phyloP scores from a whole-genome alignment of 1,284 basidiomycete genomes.

The Moesziomyces globuligerus region DNA sequence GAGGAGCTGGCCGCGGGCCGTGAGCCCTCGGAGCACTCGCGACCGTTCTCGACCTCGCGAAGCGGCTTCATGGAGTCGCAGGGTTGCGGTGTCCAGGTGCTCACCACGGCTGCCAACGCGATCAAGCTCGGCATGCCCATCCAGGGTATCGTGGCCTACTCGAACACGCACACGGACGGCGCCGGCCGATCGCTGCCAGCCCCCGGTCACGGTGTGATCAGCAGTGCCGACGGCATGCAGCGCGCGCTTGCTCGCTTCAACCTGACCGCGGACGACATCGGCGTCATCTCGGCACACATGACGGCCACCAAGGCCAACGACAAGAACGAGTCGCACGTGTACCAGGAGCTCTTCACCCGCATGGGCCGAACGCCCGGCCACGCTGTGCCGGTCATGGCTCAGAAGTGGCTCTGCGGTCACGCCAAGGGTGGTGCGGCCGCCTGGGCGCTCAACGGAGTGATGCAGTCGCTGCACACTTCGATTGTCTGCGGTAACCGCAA shows the following conservation, averaged over 20 bases:
- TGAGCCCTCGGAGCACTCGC: constrained; percentile 96
- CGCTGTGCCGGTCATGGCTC: constrained; percentile 94
- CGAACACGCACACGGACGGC: constrained; percentile 92
- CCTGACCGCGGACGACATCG: constrained; percentile 87
- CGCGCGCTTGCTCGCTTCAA: constrained; percentile 97
- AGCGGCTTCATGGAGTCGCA: constrained; percentile 81
- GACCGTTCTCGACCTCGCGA: constrained; percentile 94
- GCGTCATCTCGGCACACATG: constrained; percentile 84
- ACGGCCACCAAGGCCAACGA: constrained; percentile 98
- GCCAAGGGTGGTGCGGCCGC: constrained; percentile 75
- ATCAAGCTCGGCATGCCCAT: constrained; percentile 92
- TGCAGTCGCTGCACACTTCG: constrained; percentile 86
- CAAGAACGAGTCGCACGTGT: constrained; percentile 96
- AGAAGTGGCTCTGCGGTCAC: constrained; percentile 78
- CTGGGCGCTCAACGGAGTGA: constrained; percentile 94
- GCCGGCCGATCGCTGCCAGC: constrained; percentile 88
- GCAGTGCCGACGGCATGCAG: constrained; percentile 76
- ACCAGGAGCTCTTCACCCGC: constrained; percentile 90
- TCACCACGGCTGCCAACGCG: constrained; percentile 96
- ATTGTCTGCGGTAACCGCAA: constrained; percentile 92
- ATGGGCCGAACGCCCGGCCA: constrained; percentile 91
- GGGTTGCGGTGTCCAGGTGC: constrained; percentile 93
- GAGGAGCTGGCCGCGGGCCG: constrained; percentile 98
- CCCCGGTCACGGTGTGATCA: constrained; percentile 63
- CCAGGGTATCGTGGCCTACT: constrained; percentile 91